Conservation (phyloP, 2,329 filamentous ascomycete species). For the Aspergillus piperis region DNA sequence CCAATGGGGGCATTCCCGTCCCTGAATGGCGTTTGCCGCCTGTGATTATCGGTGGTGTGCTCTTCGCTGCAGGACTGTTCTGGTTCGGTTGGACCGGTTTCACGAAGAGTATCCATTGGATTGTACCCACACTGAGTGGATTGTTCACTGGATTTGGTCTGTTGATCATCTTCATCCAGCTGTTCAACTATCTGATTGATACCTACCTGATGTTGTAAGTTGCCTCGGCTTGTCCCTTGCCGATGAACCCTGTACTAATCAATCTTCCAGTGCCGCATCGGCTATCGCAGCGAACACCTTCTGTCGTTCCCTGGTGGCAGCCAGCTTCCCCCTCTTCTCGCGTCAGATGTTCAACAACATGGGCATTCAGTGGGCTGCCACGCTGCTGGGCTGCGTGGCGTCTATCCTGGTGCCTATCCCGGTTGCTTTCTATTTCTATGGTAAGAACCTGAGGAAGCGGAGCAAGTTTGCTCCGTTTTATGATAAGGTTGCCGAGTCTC, state of each 20-base stretch:
- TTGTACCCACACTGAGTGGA: constrained; percentile 48
- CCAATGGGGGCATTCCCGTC: constrained; percentile 62
- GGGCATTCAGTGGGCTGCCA: constrained; percentile 42
- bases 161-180: constrained; percentile 58
- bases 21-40: constrained; percentile 61
- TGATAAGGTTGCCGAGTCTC: constrained; percentile 9
- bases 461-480: constrained; percentile 15
- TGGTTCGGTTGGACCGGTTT: constrained; percentile 76
- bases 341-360: constrained; percentile 55
- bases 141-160: constrained; percentile 60
- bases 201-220: constrained; percentile 53
- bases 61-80: constrained; percentile 65
- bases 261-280: constrained; percentile 45
- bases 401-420: constrained; percentile 41
- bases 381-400: constrained; percentile 40
- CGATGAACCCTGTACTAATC: background rate
- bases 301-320: constrained; percentile 47
- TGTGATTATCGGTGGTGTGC: constrained; percentile 54
- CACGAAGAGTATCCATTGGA: constrained; percentile 43
- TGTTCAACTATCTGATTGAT: constrained; percentile 62
- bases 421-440: constrained; percentile 32
- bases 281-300: constrained; percentile 60
- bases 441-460: constrained; percentile 25
- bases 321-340: constrained; percentile 57
- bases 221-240: background rate